Conservation (phyloP, 352 stramenopile genomes). For the Phytophthora aleatoria region DNA sequence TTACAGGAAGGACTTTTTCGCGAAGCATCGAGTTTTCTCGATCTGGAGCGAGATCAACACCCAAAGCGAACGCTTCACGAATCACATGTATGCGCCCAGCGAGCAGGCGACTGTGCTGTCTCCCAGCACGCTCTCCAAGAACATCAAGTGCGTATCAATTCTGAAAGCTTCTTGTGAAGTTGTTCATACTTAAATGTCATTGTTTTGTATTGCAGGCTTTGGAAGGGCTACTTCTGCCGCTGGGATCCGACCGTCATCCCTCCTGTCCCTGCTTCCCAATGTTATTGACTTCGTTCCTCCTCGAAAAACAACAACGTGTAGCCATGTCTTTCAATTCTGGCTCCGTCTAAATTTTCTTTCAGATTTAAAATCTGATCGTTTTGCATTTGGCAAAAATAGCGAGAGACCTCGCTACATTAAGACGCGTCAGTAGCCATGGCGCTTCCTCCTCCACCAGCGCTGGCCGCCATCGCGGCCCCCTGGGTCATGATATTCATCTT, state of each 20-base stretch:
- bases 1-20: slow-evolving; percentile 76
- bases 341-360: slow-evolving; percentile 15
- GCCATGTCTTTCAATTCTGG: slow-evolving; percentile 1
- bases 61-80: slow-evolving; percentile 74
- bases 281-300: slow-evolving; percentile 51
- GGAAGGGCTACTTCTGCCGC: slow-evolving; percentile 87
- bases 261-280: slow-evolving; percentile 68
- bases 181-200: slow-evolving; percentile 6
- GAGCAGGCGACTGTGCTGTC: slow-evolving; percentile 48
- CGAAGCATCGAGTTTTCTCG: slow-evolving; percentile 75
- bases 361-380: slow-evolving; percentile 29
- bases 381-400: slow-evolving; percentile 4
- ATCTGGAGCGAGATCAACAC: slow-evolving; percentile 85
- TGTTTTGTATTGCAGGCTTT: slow-evolving; percentile 54
- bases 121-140: slow-evolving; percentile 84
- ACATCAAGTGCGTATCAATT: slow-evolving; percentile 76
- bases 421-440: slow-evolving; percentile 30
- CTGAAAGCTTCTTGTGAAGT: not conserved
- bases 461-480: slow-evolving; percentile 20
- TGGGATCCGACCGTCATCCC: slow-evolving; percentile 84
- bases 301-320: slow-evolving; percentile 7
- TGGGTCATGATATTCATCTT: slow-evolving; percentile 30
- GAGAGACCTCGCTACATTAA: not conserved
- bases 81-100: slow-evolving; percentile 64
- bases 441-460: slow-evolving; percentile 14